A percentile compares a stretch with the other conserved stretches of the same genome.
These are phyloP conservation scores for Plasmodium falciparum DNA, from an alignment of 169 alveolate species.

Conservation along the genomic window DNA sequence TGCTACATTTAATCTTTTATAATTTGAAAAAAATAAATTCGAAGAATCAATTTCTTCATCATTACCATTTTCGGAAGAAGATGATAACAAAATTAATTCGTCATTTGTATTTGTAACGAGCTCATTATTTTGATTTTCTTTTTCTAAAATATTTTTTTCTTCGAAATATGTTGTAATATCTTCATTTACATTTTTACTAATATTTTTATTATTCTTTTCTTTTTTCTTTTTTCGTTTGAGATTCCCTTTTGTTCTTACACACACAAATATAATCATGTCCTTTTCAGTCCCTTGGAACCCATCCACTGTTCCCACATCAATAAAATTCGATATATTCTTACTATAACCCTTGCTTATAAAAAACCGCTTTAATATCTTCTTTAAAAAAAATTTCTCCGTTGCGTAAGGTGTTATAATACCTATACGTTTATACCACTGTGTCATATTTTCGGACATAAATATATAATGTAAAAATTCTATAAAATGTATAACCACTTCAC, in stretches of 20 bases:
- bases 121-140: not conserved
- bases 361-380: slow-evolving; percentile 63
- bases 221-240: slow-evolving; percentile 35
- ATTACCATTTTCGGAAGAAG: slow-evolving; percentile 11
- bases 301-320: slow-evolving; percentile 98
- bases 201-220: not conserved
- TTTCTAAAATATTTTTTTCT: not conserved
- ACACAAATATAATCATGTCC: slow-evolving; percentile 96
- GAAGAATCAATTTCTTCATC: slow-evolving; percentile 46
- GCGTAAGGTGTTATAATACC: slow-evolving; percentile 87
- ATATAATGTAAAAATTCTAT: slow-evolving; percentile 73
- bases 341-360: slow-evolving; percentile 32
- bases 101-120: not conserved
- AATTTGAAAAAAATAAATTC: slow-evolving; percentile 89
- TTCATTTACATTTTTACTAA: not conserved
- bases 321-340: slow-evolving; percentile 68
- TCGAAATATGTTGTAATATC: not conserved
- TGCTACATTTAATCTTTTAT: slow-evolving; percentile 96
- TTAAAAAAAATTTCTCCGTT: slow-evolving; percentile 79
- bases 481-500: slow-evolving; percentile 77
- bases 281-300: slow-evolving; percentile 99
- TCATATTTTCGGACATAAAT: slow-evolving; percentile 77
- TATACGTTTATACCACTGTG: slow-evolving; percentile 69
- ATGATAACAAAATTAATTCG: not conserved
- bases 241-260: slow-evolving; percentile 87